These are phyloP conservation scores for Cyclanthera cordifolia DNA, from an alignment of 306 rosid species.

Conservation along the genomic window DNA sequence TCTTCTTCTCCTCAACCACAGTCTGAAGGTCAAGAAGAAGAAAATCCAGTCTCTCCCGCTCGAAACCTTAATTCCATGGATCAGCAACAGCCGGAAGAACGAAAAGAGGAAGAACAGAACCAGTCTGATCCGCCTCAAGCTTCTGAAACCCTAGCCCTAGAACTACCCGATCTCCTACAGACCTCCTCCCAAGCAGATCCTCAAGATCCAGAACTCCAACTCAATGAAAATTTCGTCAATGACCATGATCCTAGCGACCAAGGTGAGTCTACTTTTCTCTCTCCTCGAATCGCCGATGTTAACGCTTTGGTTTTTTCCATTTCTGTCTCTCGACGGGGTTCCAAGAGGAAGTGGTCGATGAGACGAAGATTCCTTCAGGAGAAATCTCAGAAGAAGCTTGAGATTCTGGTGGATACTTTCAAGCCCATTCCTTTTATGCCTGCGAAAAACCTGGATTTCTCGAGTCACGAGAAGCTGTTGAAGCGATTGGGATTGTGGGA, in stretches of 20 bases:
- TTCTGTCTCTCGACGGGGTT: conserved; percentile 22
- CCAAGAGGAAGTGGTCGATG: conserved; percentile 15
- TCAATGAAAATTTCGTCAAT: conserved; percentile 9
- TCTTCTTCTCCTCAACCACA: not conserved
- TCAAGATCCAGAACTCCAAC: conserved; percentile 4
- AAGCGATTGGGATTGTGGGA: conserved; percentile 72
- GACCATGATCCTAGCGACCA: conserved; percentile 17
- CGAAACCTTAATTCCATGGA: conserved; percentile 19
- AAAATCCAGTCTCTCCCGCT: conserved; percentile 7
- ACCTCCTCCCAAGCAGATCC: not conserved
- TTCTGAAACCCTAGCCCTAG: conserved; percentile 26
- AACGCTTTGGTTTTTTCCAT: not conserved
- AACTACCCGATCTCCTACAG: conserved; percentile 18
- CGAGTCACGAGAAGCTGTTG: conserved; percentile 43
- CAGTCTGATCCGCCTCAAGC: conserved; percentile 20
- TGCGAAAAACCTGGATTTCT: conserved; percentile 41
- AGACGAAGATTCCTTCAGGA: conserved; percentile 28
- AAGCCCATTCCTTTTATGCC: conserved; percentile 69
- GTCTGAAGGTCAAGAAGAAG: not conserved
- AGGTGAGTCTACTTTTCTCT: conserved; percentile 19
- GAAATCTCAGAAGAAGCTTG: conserved; percentile 38
- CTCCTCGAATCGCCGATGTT: conserved; percentile 22
- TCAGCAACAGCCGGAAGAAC: conserved; percentile 17
- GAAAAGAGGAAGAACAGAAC: not conserved
- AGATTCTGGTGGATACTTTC: conserved; percentile 36